Base-by-base conservation (phyloP, 192 early-diverging fungal species). In the Podila epigama region DNA sequence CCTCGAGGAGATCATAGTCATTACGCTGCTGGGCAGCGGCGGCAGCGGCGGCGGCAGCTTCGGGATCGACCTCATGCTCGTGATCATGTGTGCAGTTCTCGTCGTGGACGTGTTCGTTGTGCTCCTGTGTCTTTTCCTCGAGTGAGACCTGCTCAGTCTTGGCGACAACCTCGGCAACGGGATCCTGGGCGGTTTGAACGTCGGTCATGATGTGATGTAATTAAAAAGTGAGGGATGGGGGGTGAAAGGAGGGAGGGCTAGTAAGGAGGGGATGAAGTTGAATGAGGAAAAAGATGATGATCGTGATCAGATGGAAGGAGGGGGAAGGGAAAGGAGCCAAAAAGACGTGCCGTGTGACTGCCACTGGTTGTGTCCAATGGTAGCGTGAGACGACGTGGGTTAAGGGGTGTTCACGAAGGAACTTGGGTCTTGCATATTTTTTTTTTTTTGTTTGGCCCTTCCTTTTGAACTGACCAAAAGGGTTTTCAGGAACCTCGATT, bases 1-100 rank as follows among this genome's bases (percentile, higher is more conserved):
- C 66, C 62, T 81, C 81, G 40, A 87, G 67, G 18, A 87, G 71
- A 66, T 87, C 85, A 68, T 75, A 87, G 58, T 80, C 79, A 33
- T 68, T 62, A 28, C 73, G 55, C 51, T 77, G 66, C 36, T 44
- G 54, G 36, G 44, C 16, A 48, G 44, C 44, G 44, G 41, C 41
- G 41, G 41, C 41, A n/a, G 41, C 41, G 5, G 41, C 41, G 16
- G 44, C 44, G 65, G 51, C 36, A 27, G 31, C 35, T 65, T 66
- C 39, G 15, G 67, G 34, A n/a, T 41, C 68, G 20, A 61, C 51
- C 0, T 48, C 68, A 32, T 67, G 65, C 7, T 60, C 54, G 29
- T 67, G 72, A 64, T 75, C 72, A 48, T 75, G 72, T 51, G 29
- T 68, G 72, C 73, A 77, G 42, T 77, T 44, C 41, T 66, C 65